Base-by-base conservation (phyloP, 108 stramenopile genomes). In the Cyclotella sp. region DNA sequence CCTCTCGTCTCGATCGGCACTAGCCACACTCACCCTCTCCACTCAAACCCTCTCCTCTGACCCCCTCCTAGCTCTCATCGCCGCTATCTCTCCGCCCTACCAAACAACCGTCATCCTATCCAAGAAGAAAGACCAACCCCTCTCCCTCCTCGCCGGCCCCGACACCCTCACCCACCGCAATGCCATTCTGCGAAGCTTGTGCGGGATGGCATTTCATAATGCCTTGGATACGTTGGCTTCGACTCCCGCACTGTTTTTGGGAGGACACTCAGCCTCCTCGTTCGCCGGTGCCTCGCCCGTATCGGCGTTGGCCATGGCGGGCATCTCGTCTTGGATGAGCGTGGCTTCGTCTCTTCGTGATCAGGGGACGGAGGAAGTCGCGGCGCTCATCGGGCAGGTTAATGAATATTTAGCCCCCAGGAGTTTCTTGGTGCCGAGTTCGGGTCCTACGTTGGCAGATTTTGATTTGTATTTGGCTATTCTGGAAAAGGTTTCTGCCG, bases 241-340 rank as follows among this genome's bases (percentile, higher is more conserved):
- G 9, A 62, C 82, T 30, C 89, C 89, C 3, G 54, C 72, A 22
- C 72, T 78, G 16, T 68, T 92, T 15, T 58, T 90, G 67, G 93
- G 93, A 54, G 93, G 93, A 0, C 85, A 89, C 63, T 76, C 86
- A 0, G 73, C 80, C 24, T 65, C 79, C 6, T 65, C 82, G 18
- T 51, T 41, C 24, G 64, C 44, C 6, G 74, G 82, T 14, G 77
- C 83, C 18, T 89, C 88, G n/a, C 84, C 88, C 51, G 30, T 28
- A 40, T 79, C 88, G 7, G 83, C 86, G 45, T 59, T 89, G 60
- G 89, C 88, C 22, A 59, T 91, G 76, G 89, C 91, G 10, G 82
- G 81, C n/a, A 77, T 92, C 27, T 79, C 87, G 39, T 84, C 81
- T 49, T 95, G 91, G 91, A 91, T 92, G 91, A 85, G 85, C 43